Percentiles rank a stretch among this genome's conserved stretches.
phyloP scores from a whole-genome alignment of 1,139 yeast species.

The Saccharomyces hybrid region DNA sequence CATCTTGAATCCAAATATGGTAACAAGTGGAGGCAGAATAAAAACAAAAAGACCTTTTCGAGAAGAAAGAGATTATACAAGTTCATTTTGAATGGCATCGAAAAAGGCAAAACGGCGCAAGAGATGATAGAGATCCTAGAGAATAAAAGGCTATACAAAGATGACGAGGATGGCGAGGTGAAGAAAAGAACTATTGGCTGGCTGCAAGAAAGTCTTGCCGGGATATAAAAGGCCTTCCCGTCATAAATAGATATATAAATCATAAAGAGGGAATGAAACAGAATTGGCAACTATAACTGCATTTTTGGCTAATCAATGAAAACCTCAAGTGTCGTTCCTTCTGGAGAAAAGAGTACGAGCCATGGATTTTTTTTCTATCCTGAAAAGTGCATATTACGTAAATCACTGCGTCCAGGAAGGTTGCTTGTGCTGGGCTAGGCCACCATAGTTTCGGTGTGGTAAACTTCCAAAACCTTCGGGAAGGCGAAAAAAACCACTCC shows the following conservation, averaged over 20 bases:
- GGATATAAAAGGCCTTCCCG: constrained; percentile 14
- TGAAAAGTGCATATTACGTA: background rate
- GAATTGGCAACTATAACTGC: background rate
- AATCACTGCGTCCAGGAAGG: background rate
- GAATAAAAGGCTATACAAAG: constrained; percentile 26
- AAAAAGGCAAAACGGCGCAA: constrained; percentile 30
- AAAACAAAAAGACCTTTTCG: constrained; percentile 31
- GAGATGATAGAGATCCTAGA: constrained; percentile 31
- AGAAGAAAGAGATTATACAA: constrained; percentile 34
- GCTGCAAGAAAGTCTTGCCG: constrained; percentile 32
- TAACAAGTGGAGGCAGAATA: constrained; percentile 32
- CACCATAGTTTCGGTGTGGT: background rate
- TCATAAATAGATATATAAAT: background rate
- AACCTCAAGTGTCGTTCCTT: background rate
- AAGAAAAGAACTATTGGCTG: constrained; percentile 32
- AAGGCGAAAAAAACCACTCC: background rate
- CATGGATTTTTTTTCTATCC: background rate
- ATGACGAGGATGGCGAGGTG: constrained; percentile 27
- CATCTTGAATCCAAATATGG: constrained; percentile 33
- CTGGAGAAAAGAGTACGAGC: background rate
- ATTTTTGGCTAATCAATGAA: background rate
- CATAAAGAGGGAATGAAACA: background rate
- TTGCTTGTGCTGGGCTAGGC: background rate
- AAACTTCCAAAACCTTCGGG: background rate
- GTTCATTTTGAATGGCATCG: constrained; percentile 31